These are phyloP conservation scores for Aurantiochytrium sp. DNA, from an alignment of 108 stramenopile genomes.

Conservation along the genomic window DNA sequence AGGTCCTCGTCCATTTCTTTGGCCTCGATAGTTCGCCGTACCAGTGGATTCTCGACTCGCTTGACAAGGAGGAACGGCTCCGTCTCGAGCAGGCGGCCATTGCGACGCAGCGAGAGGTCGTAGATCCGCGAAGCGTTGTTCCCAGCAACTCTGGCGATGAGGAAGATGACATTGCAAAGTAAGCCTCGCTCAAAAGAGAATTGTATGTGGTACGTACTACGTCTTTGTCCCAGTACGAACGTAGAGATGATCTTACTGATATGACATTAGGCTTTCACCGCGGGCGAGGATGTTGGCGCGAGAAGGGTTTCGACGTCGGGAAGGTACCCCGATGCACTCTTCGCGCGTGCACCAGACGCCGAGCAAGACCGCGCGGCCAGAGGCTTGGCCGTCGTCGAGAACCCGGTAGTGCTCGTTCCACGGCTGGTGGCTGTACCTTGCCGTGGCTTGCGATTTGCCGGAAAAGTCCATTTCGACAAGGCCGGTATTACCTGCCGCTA, in stretches of 20 bases:
- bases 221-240: background rate
- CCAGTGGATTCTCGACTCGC: background rate
- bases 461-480: background rate
- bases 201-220: background rate
- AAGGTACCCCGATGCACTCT: background rate
- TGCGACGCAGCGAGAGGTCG: background rate
- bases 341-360: background rate
- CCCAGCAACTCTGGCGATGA: background rate
- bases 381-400: background rate
- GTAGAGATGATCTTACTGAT: background rate
- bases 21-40: background rate
- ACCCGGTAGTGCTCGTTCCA: background rate
- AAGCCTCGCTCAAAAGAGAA: background rate
- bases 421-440: background rate
- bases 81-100: background rate
- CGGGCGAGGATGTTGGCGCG: background rate
- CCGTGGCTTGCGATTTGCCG: background rate
- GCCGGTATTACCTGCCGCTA: background rate
- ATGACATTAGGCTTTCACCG: background rate
- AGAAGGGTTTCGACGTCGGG: background rate
- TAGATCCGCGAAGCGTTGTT: background rate
- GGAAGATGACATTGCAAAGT: background rate
- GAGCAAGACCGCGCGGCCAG: background rate
- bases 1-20: conserved; percentile 5
- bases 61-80: background rate